Conservation (phyloP, 2,329 filamentous ascomycete genomes). For the Pseudocercospora ulei region DNA sequence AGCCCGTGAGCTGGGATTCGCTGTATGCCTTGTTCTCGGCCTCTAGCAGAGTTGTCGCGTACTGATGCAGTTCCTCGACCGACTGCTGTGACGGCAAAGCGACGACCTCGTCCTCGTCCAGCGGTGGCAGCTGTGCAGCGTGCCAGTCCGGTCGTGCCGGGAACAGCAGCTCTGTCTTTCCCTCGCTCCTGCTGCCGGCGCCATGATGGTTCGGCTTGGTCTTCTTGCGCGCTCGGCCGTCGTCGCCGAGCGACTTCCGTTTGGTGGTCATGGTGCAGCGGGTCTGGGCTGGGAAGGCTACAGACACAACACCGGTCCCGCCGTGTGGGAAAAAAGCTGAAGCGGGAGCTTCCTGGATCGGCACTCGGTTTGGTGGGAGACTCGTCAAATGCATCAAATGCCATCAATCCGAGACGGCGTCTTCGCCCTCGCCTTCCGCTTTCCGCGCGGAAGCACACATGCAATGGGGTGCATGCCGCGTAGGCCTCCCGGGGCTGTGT, state of each 20-base stretch:
- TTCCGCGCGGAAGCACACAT: no score
- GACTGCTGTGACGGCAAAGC: slow-evolving; percentile 44
- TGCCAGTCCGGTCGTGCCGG: slow-evolving; percentile 60
- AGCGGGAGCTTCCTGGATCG: no score
- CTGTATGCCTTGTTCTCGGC: slow-evolving; percentile 67
- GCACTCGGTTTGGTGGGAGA: no score
- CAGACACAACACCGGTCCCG: no score
- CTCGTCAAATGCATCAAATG: no score
- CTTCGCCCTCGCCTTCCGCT: no score
- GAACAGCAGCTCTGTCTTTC: slow-evolving; percentile 35
- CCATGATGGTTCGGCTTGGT: slow-evolving; percentile 22
- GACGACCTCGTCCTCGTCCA: slow-evolving; percentile 42
- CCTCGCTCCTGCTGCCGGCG: slow-evolving; percentile 13
- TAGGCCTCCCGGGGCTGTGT: no score
- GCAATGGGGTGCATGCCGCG: no score
- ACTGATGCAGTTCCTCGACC: slow-evolving; percentile 53
- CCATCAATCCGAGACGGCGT: no score
- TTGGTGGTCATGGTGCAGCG: slow-evolving; percentile 33
- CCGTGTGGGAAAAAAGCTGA: no score
- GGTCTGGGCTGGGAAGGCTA: no score
- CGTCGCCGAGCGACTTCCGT: slow-evolving; percentile 28
- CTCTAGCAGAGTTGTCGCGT: slow-evolving; percentile 66
- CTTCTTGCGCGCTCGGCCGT: slow-evolving; percentile 28
- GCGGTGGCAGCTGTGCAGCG: slow-evolving; percentile 47
- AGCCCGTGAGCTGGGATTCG: slow-evolving; percentile 59